Evolutionary conservation across 2,329 filamentous ascomycete species (phyloP), one percentile per base, ranked within the genome.

Genomic region (Westerdykella aurantiaca): DNA sequence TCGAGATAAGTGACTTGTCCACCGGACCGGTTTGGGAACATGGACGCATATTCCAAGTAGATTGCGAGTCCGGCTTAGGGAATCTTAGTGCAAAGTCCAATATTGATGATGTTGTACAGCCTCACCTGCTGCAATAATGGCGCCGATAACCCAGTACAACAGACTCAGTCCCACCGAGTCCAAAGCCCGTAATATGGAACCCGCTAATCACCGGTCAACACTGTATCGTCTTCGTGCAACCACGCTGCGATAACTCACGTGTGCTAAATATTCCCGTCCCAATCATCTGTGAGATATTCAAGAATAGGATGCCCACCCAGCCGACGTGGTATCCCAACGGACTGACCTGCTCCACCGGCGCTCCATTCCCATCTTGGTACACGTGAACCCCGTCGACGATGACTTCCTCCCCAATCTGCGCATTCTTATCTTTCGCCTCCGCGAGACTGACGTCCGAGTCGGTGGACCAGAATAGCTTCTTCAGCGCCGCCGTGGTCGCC

Each of bases 231-330:
- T 33, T 29, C 25, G 25, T 12, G 25, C 25, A 29, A 29, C 25
- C 6, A 31, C 13, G 13, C 21, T 11, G 11, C n/a, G 16, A 35
- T 38, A 55, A 21, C 57, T 53, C 40, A 60, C 57, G 53, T 39
- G 56, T 60, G 37, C 53, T 58, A 29, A 62, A 61, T 2, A 61
- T 54, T 39, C 59, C 59, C 4, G 60, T 62, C 25, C 59, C 60
- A 1, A 63, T 48, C 60, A 63, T 63, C 41, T 63, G 56, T 13
- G 51, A 53, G n/a, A 62, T 51, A 35, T 63, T 63, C 38, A 62
- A 45, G 21, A 61, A 62, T 4, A 63, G 37, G 16, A 63, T 57
- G 7, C 58, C 56, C 31, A 50, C 49, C 50, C 52, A 61, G 12
- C 57, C 56, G 22, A 63, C 59, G 39, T 62, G 58, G 40, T 62